A percentile compares a stretch with the other conserved stretches of the same genome.
Evolutionary conservation across 108 stramenopile genomes (phyloP).

Genomic region (Nitzschia palea): DNA sequence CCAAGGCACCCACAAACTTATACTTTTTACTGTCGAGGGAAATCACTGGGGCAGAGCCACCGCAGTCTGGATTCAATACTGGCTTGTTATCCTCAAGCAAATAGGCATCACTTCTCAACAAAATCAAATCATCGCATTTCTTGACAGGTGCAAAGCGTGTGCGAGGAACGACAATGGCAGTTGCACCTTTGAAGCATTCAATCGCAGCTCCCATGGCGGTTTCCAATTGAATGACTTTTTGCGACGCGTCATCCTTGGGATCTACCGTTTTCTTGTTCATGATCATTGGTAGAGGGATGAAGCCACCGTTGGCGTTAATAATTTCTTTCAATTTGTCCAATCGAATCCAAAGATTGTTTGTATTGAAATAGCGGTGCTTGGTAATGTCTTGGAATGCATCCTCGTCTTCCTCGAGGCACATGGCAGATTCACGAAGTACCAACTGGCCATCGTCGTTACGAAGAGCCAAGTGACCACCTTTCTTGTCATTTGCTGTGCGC

Average conservation of each 20-base stretch:
- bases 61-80: constrained; percentile 86
- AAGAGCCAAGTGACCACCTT: constrained; percentile 97
- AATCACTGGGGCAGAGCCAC: constrained; percentile 86
- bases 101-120: constrained; percentile 97
- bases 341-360: constrained; percentile 99
- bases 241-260: constrained; percentile 94
- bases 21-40: constrained; percentile 90
- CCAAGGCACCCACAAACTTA: constrained; percentile 80
- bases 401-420: constrained; percentile 97
- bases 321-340: constrained; percentile 95
- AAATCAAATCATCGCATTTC: constrained; percentile 97
- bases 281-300: constrained; percentile 98
- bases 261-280: constrained; percentile 98
- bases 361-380: constrained; percentile 98
- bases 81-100: constrained; percentile 83
- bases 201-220: constrained; percentile 99
- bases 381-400: constrained; percentile 92
- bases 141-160: constrained; percentile 99
- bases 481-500: constrained; percentile 97
- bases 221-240: constrained; percentile 95
- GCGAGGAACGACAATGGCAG: constrained; percentile 94
- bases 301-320: constrained; percentile 88
- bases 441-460: constrained; percentile 88
- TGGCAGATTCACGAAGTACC: constrained; percentile 97
- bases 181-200: constrained; percentile 94